A percentile compares a stretch with the other conserved stretches of the same genome.
Conservation (phyloP, 345 rosid species). For the Geranium brycei region DNA sequence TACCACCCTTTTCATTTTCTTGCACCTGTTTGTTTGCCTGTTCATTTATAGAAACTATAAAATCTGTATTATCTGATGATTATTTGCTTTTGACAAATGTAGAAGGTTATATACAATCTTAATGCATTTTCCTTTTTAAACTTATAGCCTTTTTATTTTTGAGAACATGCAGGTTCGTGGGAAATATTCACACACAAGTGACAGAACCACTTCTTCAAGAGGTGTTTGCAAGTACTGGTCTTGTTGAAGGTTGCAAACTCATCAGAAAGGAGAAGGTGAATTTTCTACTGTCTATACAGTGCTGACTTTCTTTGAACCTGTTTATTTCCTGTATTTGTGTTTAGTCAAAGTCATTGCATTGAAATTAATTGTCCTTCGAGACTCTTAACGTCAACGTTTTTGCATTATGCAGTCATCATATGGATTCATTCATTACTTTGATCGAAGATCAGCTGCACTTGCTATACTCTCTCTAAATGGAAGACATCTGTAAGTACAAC, state of each 20-base stretch:
- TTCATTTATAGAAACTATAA: neutral
- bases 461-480: constrained; percentile 84
- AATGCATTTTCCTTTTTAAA: constrained; percentile 15
- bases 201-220: constrained; percentile 95
- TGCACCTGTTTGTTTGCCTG: neutral
- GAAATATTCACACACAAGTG: constrained; percentile 81
- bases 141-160: constrained; percentile 26
- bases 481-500: constrained; percentile 67
- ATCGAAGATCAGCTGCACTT: constrained; percentile 73
- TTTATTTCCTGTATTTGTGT: neutral
- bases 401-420: constrained; percentile 61
- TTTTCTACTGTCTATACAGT: neutral
- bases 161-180: constrained; percentile 74
- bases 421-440: constrained; percentile 93
- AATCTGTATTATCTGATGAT: neutral
- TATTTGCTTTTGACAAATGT: constrained; percentile 7
- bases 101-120: constrained; percentile 15
- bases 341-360: no score
- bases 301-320: neutral
- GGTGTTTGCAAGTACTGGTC: constrained; percentile 91
- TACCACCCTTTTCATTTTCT: no score
- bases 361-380: neutral
- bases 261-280: constrained; percentile 80
- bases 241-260: constrained; percentile 88
- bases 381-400: constrained; percentile 5